Conservation (phyloP, 1,284 basidiomycete genomes). For the Gymnopus androsaceus region DNA sequence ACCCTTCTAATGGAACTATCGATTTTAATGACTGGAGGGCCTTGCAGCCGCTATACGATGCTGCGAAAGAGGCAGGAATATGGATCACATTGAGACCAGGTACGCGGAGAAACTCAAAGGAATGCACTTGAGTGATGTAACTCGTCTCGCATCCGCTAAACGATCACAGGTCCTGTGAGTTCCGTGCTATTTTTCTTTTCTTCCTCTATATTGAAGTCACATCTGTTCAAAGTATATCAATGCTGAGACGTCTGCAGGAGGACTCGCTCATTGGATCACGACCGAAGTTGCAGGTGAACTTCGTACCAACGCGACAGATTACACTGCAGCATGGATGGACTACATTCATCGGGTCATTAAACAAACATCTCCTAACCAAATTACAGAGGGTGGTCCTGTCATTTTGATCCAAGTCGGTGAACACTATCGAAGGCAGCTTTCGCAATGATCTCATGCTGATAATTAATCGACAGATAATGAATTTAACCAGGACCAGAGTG, state of each 20-base stretch:
- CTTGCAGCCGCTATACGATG: constrained; percentile 67
- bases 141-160: background rate
- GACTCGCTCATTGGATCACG: constrained; percentile 78
- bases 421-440: constrained; percentile 17
- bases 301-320: constrained; percentile 72
- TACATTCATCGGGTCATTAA: constrained; percentile 69
- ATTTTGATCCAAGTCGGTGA: constrained; percentile 74
- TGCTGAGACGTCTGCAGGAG: constrained; percentile 80
- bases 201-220: background rate
- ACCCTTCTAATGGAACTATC: constrained; percentile 68
- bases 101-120: constrained; percentile 18
- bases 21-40: constrained; percentile 73
- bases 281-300: constrained; percentile 65
- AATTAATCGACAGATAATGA: constrained; percentile 63
- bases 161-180: constrained; percentile 35
- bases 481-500: constrained; percentile 58
- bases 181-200: background rate
- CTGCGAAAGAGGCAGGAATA: constrained; percentile 61
- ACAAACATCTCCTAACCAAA: constrained; percentile 64
- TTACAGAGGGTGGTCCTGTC: constrained; percentile 70
- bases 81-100: constrained; percentile 70
- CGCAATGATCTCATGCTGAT: background rate
- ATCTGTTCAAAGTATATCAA: constrained; percentile 61
- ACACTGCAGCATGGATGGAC: constrained; percentile 65
- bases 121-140: background rate